Base-by-base conservation (phyloP, 192 early-diverging fungal genomes). In the Linnemannia schmuckeri region DNA sequence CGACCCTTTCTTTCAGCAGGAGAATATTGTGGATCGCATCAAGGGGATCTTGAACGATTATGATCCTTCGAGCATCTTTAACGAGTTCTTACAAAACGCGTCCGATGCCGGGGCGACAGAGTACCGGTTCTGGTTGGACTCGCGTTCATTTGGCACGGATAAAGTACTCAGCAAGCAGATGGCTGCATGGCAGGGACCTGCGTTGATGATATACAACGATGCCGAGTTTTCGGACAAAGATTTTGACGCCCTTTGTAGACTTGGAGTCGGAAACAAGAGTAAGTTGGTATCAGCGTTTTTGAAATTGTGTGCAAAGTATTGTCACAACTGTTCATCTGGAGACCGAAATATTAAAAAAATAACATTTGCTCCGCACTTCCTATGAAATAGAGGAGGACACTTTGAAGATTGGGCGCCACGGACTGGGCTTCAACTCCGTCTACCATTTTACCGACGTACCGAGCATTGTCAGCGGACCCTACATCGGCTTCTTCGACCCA, bases 31-130 rank as follows among this genome's bases (percentile, higher is more conserved):
- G 0, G 75, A 79, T 47, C 85, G 85, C 22, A 81, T 89, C 72
- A 74, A 49, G 17, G 78, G 47, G 33, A 54, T 88, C 27, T 68
- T 89, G 3, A 81, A 82, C 52, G 88, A 89, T 49, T 89, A 89
- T 63, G 74, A 78, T 9, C 78, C 79, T 0, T 47, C 70, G 1
- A 78, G 49, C 40, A 76, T 89, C 18, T 84, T 89, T 54, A 47
- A 66, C 5, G 88, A 89, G 73, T 83, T 83, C 27, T n/a, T 88
- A 1, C 88, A 90, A 71, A 90, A 90, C 33, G 89, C 89, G 0
- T 85, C 89, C 18, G 88, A 89, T 73, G 88, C 89, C 6, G 69
- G 75, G 5, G 88, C 88, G 2, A 78, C 83, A 1, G 47, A 74
- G 20, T 89, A 75, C 41, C 52, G 17, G 2, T 57, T 89, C 30